Percentiles rank a stretch among this genome's conserved stretches.
Evolutionary conservation across 352 stramenopile genomes (phyloP).

Genomic region (Globisporangium takayamanum): DNA sequence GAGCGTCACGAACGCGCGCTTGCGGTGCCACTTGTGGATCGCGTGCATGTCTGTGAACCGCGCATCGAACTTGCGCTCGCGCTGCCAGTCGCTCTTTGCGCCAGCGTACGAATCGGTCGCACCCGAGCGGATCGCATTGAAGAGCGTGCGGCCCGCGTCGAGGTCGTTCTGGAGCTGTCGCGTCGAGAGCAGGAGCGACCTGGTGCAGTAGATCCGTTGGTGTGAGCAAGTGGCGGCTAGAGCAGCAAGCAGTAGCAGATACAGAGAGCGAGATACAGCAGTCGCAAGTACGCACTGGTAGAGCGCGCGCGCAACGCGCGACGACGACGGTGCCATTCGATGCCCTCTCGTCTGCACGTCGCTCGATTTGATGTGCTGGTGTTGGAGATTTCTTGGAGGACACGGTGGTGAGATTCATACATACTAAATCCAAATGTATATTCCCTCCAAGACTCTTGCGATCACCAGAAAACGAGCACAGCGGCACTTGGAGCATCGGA

Average conservation of each 20-base stretch:
- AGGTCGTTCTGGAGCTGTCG: conserved; percentile 49
- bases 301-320: too few relatives aligned
- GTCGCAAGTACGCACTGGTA: too few relatives aligned
- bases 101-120: conserved; percentile 56
- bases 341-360: too few relatives aligned
- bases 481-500: too few relatives aligned
- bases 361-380: too few relatives aligned
- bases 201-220: conserved; percentile 8
- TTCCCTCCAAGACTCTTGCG: too few relatives aligned
- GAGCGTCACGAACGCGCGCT: conserved; percentile 28
- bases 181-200: conserved; percentile 45
- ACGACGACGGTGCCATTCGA: too few relatives aligned
- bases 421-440: too few relatives aligned
- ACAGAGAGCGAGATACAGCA: too few relatives aligned
- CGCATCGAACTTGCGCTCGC: conserved; percentile 50
- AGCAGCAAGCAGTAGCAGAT: neutral
- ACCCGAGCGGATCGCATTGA: conserved; percentile 57
- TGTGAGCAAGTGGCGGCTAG: neutral
- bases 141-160: conserved; percentile 41
- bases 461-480: too few relatives aligned
- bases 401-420: too few relatives aligned
- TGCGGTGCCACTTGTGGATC: conserved; percentile 22
- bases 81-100: conserved; percentile 68
- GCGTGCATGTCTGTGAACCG: conserved; percentile 46
- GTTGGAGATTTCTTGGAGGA: too few relatives aligned